These are phyloP conservation scores for Suillus placidus DNA, from an alignment of 768 basidiomycete genomes.

Conservation along the genomic window DNA sequence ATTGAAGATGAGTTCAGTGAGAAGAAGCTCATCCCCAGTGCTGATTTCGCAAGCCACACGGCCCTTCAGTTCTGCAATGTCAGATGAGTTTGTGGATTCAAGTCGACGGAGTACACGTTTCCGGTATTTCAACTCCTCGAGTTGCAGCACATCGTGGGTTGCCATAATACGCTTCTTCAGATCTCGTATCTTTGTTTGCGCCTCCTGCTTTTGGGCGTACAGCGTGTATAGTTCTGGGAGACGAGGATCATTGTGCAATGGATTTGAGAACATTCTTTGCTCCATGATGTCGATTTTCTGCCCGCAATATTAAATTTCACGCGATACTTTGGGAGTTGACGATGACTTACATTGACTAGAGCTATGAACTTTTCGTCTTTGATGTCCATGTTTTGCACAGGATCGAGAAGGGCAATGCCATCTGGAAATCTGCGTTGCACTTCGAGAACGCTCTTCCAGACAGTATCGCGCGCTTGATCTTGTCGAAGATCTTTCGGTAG, in stretches of 20 bases:
- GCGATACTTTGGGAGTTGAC: background rate
- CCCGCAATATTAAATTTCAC: background rate
- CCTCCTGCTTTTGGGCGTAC: slow-evolving; percentile 76
- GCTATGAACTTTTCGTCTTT: slow-evolving; percentile 91
- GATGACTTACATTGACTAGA: slow-evolving; percentile 67
- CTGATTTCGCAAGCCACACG: slow-evolving; percentile 98
- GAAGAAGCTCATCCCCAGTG: slow-evolving; percentile 91
- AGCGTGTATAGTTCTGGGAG: slow-evolving; percentile 81
- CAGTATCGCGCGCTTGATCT: slow-evolving; percentile 73
- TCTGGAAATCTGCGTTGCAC: slow-evolving; percentile 90
- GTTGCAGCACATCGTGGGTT: slow-evolving; percentile 90
- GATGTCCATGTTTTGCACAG: slow-evolving; percentile 93
- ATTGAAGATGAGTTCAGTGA: slow-evolving; percentile 97
- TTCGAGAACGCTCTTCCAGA: slow-evolving; percentile 89
- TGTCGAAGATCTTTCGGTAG: slow-evolving; percentile 89
- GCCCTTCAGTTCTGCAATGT: slow-evolving; percentile 98
- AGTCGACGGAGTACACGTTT: slow-evolving; percentile 93
- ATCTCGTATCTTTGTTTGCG: slow-evolving; percentile 67
- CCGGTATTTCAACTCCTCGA: slow-evolving; percentile 94
- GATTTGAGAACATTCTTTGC: slow-evolving; percentile 76
- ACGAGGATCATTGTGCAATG: slow-evolving; percentile 76
- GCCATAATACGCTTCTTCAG: slow-evolving; percentile 86
- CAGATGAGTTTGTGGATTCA: slow-evolving; percentile 84
- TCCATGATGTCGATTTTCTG: slow-evolving; percentile 95
- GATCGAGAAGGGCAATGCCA: slow-evolving; percentile 86